These are phyloP conservation scores for Neurospora sp. DNA, from an alignment of 495 filamentous ascomycete species.

Conservation along the genomic window DNA sequence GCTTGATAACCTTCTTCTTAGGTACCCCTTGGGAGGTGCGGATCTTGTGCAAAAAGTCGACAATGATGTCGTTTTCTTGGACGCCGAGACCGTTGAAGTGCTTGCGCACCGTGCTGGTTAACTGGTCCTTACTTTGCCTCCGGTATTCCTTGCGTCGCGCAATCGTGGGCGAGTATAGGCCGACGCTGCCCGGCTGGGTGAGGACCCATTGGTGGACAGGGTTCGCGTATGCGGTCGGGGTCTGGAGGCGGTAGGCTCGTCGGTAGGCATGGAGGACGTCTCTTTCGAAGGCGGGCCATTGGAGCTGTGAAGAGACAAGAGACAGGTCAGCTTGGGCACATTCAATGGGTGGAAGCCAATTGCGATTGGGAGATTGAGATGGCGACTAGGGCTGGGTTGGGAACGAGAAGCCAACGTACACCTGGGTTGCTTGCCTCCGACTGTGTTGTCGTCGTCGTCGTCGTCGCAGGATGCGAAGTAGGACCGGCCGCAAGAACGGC, in stretches of 20 bases:
- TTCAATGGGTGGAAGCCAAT: background rate
- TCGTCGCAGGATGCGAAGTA: slow-evolving; percentile 9
- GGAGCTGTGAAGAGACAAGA: slow-evolving; percentile 41
- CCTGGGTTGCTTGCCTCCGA: slow-evolving; percentile 17
- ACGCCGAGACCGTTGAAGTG: slow-evolving; percentile 83
- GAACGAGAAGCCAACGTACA: slow-evolving; percentile 10
- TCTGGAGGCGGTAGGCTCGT: slow-evolving; percentile 62
- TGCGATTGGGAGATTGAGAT: background rate
- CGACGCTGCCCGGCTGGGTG: slow-evolving; percentile 55
- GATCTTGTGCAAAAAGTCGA: slow-evolving; percentile 78
- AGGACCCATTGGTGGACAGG: slow-evolving; percentile 64
- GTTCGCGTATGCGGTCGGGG: slow-evolving; percentile 58
- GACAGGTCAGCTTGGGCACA: slow-evolving; percentile 11
- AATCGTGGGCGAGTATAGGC: slow-evolving; percentile 64
- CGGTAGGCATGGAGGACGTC: slow-evolving; percentile 72
- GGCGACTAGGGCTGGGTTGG: background rate
- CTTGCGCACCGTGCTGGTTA: slow-evolving; percentile 75
- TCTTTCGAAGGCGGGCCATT: slow-evolving; percentile 64
- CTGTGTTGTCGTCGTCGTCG: slow-evolving; percentile 5
- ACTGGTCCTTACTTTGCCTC: slow-evolving; percentile 63
- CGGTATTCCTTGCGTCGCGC: slow-evolving; percentile 49
- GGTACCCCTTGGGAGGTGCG: slow-evolving; percentile 27
- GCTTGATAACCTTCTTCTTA: slow-evolving; percentile 14
- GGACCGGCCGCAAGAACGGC: slow-evolving; percentile 13
- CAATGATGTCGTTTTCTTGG: slow-evolving; percentile 79